Evolutionary conservation across 805 yeast genomes (phyloP).

Genomic region (Metschnikowia proteae): DNA sequence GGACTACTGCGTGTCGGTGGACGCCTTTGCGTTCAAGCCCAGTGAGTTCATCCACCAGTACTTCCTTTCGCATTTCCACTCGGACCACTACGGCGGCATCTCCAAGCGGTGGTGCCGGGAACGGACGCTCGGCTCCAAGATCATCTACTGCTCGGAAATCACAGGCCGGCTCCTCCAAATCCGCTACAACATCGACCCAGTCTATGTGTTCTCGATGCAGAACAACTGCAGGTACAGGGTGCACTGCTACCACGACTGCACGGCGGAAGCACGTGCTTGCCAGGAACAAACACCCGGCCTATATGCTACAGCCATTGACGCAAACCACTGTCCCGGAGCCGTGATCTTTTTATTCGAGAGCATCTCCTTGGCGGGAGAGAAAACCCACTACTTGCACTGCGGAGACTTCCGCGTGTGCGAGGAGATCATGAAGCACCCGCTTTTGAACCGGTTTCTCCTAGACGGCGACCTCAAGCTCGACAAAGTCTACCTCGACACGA

Average conservation of each 20-base stretch:
- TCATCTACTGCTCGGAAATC: conserved; percentile 66
- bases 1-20: conserved; percentile 50
- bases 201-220: conserved; percentile 38
- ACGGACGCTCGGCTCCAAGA: conserved; percentile 46
- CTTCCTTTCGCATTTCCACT: conserved; percentile 79
- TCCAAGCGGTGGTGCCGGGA: conserved; percentile 64
- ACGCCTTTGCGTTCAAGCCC: conserved; percentile 56
- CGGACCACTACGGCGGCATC: conserved; percentile 92
- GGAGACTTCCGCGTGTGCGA: conserved; percentile 85
- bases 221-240: conserved; percentile 40
- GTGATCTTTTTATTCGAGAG: conserved; percentile 70
- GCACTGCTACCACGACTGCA: conserved; percentile 12
- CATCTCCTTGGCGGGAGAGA: conserved; percentile 20
- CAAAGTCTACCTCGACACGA: conserved; percentile 80
- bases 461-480: conserved; percentile 38
- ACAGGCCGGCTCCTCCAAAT: conserved; percentile 57
- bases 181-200: conserved; percentile 53
- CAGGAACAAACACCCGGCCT: conserved; percentile 26
- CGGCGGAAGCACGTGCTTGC: conserved; percentile 18
- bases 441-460: conserved; percentile 20
- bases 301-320: conserved; percentile 65
- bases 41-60: conserved; percentile 47
- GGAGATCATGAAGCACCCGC: conserved; percentile 43
- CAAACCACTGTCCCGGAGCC: conserved; percentile 98
- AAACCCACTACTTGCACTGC: conserved; percentile 61